Evolutionary conservation across 2,329 filamentous ascomycete species (phyloP), one percentile per base, ranked within the genome.

Genomic region (Tolypocladium sp.): DNA sequence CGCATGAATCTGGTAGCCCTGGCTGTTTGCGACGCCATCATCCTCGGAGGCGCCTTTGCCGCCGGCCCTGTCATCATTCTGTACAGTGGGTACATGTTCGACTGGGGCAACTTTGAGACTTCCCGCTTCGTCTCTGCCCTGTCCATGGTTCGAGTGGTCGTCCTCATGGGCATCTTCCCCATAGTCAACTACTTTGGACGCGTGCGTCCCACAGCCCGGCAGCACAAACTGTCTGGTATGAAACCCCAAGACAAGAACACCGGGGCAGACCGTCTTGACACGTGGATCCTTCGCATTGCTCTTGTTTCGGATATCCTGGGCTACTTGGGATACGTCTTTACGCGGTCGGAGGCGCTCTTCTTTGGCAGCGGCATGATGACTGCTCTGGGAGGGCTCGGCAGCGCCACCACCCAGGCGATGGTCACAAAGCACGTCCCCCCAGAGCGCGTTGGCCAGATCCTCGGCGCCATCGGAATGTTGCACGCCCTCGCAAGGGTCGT

Each of bases 351-450:
- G 3, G 73, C 77, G 0, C 64, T 90, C 0, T 94, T 97, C 71
- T 81, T 90, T 4, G 62, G 85, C 0, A 88, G 86, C 22, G 93
- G 91, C 55, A 78, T 90, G 52, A 66, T 92, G 22, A 88, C 91
- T 1, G 82, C 91, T 0, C 75, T 95, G 44, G 93, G 93, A 30
- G 92, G 92, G 1, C 86, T 97, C 53, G 92, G 89, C 0, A 88
- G 88, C 41, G 92, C 94, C 1, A 94, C 90, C 0, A 79, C 96
- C 56, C 91, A 96, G 68, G 88, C 90, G 1, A 83, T 89, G 0
- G 77, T 97, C 56, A 97, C 92, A 25, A 97, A 97, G 70, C 94
- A 97, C 71, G 88, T 97, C 0, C 91, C 92, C 0, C 80, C 86
- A 0, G 89, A 94, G 63, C 83, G 84, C 54, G 88, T 94, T 0